These are phyloP conservation scores for Candolleomyces eurysporus DNA, from an alignment of 768 basidiomycete genomes.

Conservation along the genomic window DNA sequence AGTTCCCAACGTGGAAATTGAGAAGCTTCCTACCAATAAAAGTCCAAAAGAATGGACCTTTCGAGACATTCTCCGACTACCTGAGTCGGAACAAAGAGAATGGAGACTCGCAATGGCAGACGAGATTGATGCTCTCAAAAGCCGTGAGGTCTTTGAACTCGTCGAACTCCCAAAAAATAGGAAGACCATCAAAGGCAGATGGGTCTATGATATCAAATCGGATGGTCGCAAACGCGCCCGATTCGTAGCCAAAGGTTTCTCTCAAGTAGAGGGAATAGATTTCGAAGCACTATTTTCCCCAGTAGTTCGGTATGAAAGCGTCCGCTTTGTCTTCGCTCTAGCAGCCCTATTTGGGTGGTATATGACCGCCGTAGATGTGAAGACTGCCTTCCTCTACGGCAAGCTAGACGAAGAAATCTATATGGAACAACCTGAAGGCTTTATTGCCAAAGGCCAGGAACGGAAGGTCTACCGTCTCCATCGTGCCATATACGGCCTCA, in stretches of 20 bases:
- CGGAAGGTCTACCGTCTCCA: slow-evolving; percentile 17
- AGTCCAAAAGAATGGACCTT: slow-evolving; percentile 3
- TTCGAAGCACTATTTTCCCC: slow-evolving; percentile 12
- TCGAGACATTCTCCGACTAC: neutral
- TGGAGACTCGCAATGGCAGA: slow-evolving; percentile 7
- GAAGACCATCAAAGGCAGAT: slow-evolving; percentile 15
- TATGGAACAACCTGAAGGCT: slow-evolving; percentile 36
- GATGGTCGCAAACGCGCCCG: slow-evolving; percentile 14
- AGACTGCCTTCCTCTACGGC: slow-evolving; percentile 31
- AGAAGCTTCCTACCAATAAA: neutral
- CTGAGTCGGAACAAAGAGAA: neutral
- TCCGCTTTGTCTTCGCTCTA: neutral
- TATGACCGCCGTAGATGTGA: slow-evolving; percentile 42
- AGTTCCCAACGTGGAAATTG: neutral
- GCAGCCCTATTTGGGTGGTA: slow-evolving; percentile 24
- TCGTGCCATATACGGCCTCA: slow-evolving; percentile 14
- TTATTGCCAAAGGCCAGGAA: slow-evolving; percentile 20
- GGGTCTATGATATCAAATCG: slow-evolving; percentile 18
- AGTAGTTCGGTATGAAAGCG: slow-evolving; percentile 9
- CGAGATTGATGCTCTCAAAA: slow-evolving; percentile 9
- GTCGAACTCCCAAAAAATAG: slow-evolving; percentile 10
- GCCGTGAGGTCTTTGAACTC: slow-evolving; percentile 2
- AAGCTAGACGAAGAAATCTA: slow-evolving; percentile 31
- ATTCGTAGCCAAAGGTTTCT: slow-evolving; percentile 17
- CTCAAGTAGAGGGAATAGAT: slow-evolving; percentile 13